Base-by-base conservation (phyloP, 2,329 filamentous ascomycete genomes). In the Bimuria novae-zelandiae region DNA sequence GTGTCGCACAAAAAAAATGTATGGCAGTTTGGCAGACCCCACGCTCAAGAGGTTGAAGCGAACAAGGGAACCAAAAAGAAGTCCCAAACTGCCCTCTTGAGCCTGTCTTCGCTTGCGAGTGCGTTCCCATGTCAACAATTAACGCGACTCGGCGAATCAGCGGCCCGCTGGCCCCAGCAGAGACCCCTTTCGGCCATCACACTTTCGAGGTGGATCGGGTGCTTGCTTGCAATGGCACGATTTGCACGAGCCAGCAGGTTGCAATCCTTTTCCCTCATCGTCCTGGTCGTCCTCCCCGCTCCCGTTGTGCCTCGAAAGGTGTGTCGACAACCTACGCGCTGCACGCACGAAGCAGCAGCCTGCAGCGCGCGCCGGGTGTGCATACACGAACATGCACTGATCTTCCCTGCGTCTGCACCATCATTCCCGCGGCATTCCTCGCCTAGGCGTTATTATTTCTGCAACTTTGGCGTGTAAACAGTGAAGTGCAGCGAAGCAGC, bases 361-460 rank as follows among this genome's bases (percentile, higher is more conserved):
- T 37, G 40, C 36, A 46, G 42, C 35, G 35, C 41, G 19, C 30
- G 22, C 16, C 35, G 41, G 27, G 27, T 22, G 14, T 46, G 37
- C 36, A 39, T 40, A 39, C 51, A 45, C 16, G 35, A 44, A 42
- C 50, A 52, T 52, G 50, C 50, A 52, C 50, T 52, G 43, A 52
- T 52, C 50, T 47, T 16, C 43, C 23, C 50, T 22, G 27, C 50
- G 25, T 17, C 50, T 41, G 43, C 50, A 52, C 27, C 17, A 14
- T 27, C 39, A 27, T 19, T 27, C 10, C 19, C 17, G 42, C 33
- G 16, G 16, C 33, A 16, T 41, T 39, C 37, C 23, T 45, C 51
- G 51, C 44, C 11, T 25, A 21, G 23, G 30, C 40, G 41, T 16
- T 19, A 22, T 33, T 33, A 21, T 35, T 11, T 25, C 29, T 47